Evolutionary conservation across 2,329 filamentous ascomycete species (phyloP).

Genomic region (Fusarium napiforme): DNA sequence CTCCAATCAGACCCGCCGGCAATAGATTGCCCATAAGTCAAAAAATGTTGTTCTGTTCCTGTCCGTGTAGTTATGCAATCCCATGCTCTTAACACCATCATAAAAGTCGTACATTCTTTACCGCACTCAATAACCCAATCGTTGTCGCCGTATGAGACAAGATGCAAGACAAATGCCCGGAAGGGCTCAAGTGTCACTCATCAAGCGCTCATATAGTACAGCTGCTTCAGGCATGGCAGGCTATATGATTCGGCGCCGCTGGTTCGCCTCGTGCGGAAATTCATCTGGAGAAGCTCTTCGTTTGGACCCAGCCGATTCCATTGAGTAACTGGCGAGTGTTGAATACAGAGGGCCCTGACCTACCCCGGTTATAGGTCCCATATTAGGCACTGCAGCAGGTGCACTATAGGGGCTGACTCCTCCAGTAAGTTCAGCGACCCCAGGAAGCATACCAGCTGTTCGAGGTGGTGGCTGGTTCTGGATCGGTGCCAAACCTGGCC

Average conservation of each 20-base stretch:
- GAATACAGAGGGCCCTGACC: slow-evolving; percentile 51
- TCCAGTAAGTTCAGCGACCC: slow-evolving; percentile 71
- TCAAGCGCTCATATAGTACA: slow-evolving; percentile 20
- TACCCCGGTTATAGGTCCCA: slow-evolving; percentile 46
- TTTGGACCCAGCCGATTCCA: slow-evolving; percentile 59
- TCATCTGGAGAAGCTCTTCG: slow-evolving; percentile 61
- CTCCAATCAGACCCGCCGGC: background rate
- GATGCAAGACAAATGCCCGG: slow-evolving; percentile 9
- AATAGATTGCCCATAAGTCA: background rate
- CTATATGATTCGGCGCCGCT: slow-evolving; percentile 53
- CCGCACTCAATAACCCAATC: slow-evolving; percentile 9
- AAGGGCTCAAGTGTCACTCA: slow-evolving; percentile 29
- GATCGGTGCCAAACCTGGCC: slow-evolving; percentile 64
- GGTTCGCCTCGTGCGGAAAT: slow-evolving; percentile 57
- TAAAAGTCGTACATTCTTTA: slow-evolving; percentile 24
- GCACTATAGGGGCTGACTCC: slow-evolving; percentile 70
- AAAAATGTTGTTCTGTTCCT: slow-evolving; percentile 8
- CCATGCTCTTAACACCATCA: slow-evolving; percentile 2
- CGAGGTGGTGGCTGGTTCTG: slow-evolving; percentile 55
- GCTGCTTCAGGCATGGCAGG: background rate
- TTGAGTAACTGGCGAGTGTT: slow-evolving; percentile 50
- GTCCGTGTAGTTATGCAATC: slow-evolving; percentile 14
- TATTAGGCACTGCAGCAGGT: slow-evolving; percentile 53
- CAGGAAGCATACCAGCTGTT: slow-evolving; percentile 64
- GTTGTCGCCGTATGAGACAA: slow-evolving; percentile 15